Evolutionary conservation across 306 rosid genomes (phyloP), one percentile per base, ranked within the genome.

Genomic region (Rubus idaeus): DNA sequence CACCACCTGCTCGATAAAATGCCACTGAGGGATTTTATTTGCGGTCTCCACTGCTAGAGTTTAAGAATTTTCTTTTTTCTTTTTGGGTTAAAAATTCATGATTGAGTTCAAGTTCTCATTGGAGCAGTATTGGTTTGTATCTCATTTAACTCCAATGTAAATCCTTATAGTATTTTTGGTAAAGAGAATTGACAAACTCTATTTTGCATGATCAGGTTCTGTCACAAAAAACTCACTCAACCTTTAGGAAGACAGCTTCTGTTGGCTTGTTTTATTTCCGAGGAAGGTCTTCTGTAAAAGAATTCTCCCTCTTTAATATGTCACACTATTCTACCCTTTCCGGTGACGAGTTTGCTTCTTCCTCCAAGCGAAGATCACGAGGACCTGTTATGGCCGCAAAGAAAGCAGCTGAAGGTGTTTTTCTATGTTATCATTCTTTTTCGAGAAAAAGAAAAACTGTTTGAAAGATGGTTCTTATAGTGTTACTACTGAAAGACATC

Each of bases 361-460:
- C 96, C 49, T 95, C 99, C 20, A 92, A 92, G 72, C 84, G 97
- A 84, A 88, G 98, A 83, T 86, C 97, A 69, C 76, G 94, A 68
- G 98, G 98, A 78, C 98, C 97, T 44, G 88, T 92, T 44, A 91
- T 92, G 98, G 97, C 96, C 4, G 98, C 90, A 58, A 96, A 87
- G 79, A 96, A 91, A 81, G 86, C 88, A 42, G 85, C 93, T 35
- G 87, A 92, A 88, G 98, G 99, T 91, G 73, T 26, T 63, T 71
- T 26, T 47, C 42, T 42, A 60, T 5, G 70, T 81, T 73, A 18
- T 21, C 51, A 21, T 64, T 61, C 71, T 82, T 40, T 20, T 70
- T n/a, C 23, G 41, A 42, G 62, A 69, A 18, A 46, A 42, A 42
- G 46, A 42, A 4, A 42, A 42, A 42, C 46, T 42, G 46, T 42